Evolutionary conservation across 164 flowering plant species (phyloP), one percentile per base, ranked within the genome.

Genomic region (Vitis labrusca): DNA sequence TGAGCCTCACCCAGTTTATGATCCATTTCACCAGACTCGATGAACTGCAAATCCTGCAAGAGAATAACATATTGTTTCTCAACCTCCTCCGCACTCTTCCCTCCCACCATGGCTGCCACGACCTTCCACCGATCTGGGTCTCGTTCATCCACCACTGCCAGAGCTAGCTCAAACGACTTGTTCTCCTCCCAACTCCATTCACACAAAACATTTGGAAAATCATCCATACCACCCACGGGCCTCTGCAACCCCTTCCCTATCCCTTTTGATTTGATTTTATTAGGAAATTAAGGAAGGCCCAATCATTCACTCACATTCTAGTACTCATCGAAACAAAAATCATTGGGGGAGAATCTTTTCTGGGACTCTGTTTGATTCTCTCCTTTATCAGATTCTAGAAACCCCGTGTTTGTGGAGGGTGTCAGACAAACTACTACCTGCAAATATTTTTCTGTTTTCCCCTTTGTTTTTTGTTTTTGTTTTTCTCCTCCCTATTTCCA

Each of bases 181-280:
- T 90, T 90, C 84, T 88, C 90, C 64, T 88, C 89, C 90, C 91
- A 86, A 65, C 85, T 90, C 94, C 94, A 90, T 23, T 70, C 82
- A 56, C 78, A 74, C 49, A 74, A 64, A 57, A 69, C 61, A 59
- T 65, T 70, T 14, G 67, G 65, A 71, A 76, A 71, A 13, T 69
- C 79, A 29, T 70, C 84, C 86, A 85, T 82, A 2, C 29, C 37
- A 54, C 47, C 7, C 48, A 12, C 27, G 7, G 6, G 6, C 44
- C 44, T 37, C 44, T 6, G 55, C 60, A 55, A 19, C 13, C 50
- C 47, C 54, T 13, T 0, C 60, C 17, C 60, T 37, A 37, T 6
- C 44, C 27, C 7, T 11, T 16, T 51, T 57, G 52, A 29, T 47
- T 71, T 55, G 27, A 8, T 44, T 48, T 37, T 69, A 52, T 19